These are phyloP conservation scores for Pittosporum tobira DNA, from an alignment of 129 eudicot species.

Conservation along the genomic window DNA sequence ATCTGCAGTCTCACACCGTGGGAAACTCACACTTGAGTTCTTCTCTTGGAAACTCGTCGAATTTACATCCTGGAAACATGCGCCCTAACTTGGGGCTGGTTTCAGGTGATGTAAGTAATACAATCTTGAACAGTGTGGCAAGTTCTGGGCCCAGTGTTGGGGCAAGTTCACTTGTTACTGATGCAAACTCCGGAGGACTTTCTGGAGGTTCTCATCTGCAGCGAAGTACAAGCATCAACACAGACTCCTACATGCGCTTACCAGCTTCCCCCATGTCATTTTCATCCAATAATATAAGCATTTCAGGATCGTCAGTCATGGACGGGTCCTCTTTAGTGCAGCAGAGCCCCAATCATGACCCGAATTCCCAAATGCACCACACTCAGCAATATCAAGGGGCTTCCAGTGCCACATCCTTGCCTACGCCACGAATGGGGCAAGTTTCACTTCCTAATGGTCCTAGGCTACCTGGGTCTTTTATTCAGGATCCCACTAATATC, in stretches of 20 bases:
- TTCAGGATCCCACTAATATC: conserved; percentile 51
- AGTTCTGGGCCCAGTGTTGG: conserved; percentile 77
- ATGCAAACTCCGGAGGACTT: conserved; percentile 92
- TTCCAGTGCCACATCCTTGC: conserved; percentile 51
- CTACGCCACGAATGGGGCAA: conserved; percentile 47
- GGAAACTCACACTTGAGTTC: conserved; percentile 68
- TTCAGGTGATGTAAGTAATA: conserved; percentile 59
- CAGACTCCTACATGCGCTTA: conserved; percentile 74
- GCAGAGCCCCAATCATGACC: conserved; percentile 60
- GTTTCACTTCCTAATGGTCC: conserved; percentile 48
- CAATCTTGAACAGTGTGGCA: conserved; percentile 45
- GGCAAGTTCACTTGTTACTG: conserved; percentile 92
- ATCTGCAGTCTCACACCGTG: conserved; percentile 47
- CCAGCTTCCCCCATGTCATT: conserved; percentile 93
- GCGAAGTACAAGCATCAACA: conserved; percentile 84
- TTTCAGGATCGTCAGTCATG: conserved; percentile 77
- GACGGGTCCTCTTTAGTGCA: conserved; percentile 68
- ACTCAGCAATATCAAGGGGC: conserved; percentile 54
- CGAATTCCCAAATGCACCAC: conserved; percentile 35
- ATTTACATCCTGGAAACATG: conserved; percentile 39
- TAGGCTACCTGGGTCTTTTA: conserved; percentile 46
- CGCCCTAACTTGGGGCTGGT: conserved; percentile 45
- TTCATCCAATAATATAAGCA: conserved; percentile 76
- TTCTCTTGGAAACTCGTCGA: conserved; percentile 55
- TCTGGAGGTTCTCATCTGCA: conserved; percentile 88